These are phyloP conservation scores for Xanthoconium stramineum DNA, from an alignment of 768 basidiomycete species.

Conservation along the genomic window DNA sequence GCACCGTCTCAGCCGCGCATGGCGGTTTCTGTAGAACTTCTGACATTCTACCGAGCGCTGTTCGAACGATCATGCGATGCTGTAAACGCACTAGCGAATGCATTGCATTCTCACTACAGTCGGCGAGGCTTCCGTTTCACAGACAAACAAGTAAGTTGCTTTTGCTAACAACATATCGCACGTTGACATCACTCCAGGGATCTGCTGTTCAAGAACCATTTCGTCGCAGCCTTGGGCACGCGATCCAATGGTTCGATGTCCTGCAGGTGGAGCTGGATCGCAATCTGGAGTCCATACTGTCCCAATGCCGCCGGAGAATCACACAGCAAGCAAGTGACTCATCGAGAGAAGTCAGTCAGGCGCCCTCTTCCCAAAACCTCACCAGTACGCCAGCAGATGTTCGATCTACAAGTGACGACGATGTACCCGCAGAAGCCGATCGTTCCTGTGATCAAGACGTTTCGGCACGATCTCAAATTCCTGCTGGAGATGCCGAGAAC, in stretches of 20 bases:
- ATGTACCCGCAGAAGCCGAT: too few species aligned
- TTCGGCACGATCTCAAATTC: too few species aligned
- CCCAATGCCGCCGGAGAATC: too few species aligned
- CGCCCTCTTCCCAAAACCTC: too few species aligned
- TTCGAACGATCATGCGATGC: background rate
- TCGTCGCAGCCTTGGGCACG: slow-evolving; percentile 20
- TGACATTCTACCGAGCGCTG: background rate
- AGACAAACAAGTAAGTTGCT: background rate
- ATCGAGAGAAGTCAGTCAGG: too few species aligned
- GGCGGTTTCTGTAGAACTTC: background rate
- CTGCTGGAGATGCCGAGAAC: too few species aligned
- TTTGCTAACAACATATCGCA: background rate
- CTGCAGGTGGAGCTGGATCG: slow-evolving; percentile 17
- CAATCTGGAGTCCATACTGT: too few species aligned
- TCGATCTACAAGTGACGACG: too few species aligned
- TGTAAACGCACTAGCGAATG: background rate
- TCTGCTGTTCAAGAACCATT: slow-evolving; percentile 21
- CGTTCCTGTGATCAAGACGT: too few species aligned
- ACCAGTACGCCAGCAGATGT: too few species aligned
- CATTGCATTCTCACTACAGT: background rate
- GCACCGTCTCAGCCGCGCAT: background rate
- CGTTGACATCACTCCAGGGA: background rate
- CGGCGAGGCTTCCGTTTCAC: background rate
- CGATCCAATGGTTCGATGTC: slow-evolving; percentile 31
- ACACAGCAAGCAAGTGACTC: too few species aligned